Evolutionary conservation across 305 asterid species (phyloP).

Genomic region (Fraxinus sp.): DNA sequence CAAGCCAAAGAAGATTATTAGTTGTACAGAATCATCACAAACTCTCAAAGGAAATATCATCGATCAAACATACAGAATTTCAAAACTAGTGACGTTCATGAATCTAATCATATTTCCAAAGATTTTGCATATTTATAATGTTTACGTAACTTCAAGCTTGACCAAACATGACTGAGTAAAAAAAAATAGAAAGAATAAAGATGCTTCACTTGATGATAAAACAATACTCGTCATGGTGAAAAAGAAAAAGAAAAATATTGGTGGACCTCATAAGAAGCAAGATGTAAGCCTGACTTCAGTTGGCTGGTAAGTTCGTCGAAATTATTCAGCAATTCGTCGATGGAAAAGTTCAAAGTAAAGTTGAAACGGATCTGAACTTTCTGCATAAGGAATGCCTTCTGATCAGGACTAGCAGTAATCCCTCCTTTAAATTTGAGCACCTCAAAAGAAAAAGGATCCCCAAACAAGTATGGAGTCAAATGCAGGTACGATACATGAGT

Average conservation of each 20-base stretch:
- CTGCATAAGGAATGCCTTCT: constrained; percentile 77
- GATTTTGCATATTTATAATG: not conserved
- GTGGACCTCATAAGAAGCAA: constrained; percentile 76
- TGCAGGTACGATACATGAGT: constrained; percentile 40
- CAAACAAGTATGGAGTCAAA: constrained; percentile 67
- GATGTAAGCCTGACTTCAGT: constrained; percentile 68
- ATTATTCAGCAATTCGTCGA: constrained; percentile 58
- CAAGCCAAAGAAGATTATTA: constrained; percentile 18
- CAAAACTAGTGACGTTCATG: not conserved
- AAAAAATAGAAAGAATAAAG: not conserved
- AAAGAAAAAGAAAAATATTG: not conserved
- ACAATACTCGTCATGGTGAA: not conserved
- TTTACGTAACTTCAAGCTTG: not conserved
- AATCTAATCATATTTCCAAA: not conserved
- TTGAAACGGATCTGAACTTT: constrained; percentile 70
- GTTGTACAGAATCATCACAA: not conserved
- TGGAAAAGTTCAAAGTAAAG: constrained; percentile 86
- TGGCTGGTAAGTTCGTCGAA: constrained; percentile 67
- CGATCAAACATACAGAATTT: not conserved
- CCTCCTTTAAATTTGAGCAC: constrained; percentile 86
- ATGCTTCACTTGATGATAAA: not conserved
- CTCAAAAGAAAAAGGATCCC: constrained; percentile 70
- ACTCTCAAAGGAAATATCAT: not conserved
- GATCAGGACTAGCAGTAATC: constrained; percentile 76
- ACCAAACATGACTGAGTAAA: not conserved